Evolutionary conservation across 768 basidiomycete species (phyloP).

Genomic region (Rickenella mellea): DNA sequence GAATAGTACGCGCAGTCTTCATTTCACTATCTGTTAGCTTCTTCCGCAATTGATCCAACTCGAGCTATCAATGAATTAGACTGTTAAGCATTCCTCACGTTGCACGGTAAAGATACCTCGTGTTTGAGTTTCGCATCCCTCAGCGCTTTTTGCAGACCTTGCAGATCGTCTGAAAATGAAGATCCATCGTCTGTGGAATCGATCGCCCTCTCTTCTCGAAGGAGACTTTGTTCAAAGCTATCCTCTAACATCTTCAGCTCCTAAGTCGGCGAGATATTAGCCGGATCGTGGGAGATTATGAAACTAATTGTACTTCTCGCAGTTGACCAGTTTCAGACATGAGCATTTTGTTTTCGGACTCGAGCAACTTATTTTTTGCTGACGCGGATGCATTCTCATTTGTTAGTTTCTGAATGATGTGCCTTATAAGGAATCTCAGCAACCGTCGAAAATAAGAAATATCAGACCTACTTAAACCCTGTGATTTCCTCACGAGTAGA

Average conservation of each 20-base stretch:
- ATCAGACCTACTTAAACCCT: conserved; percentile 61
- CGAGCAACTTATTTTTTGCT: conserved; percentile 62
- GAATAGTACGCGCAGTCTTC: conserved; percentile 59
- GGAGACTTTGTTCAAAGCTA: conserved; percentile 54
- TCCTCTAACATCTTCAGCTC: conserved; percentile 73
- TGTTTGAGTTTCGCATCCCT: conserved; percentile 41
- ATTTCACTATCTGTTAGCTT: conserved; percentile 61
- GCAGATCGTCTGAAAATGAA: conserved; percentile 21
- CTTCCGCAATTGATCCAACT: conserved; percentile 64
- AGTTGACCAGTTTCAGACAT: conserved; percentile 60
- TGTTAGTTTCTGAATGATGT: conserved; percentile 83
- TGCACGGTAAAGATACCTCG: conserved; percentile 32
- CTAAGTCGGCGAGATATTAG: conserved; percentile 24
- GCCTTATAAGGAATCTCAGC: conserved; percentile 30
- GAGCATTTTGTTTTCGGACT: conserved; percentile 68
- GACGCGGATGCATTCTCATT: conserved; percentile 59
- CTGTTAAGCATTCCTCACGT: not conserved
- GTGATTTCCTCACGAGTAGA: conserved; percentile 56
- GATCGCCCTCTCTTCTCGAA: conserved; percentile 36
- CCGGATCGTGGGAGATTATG: not conserved
- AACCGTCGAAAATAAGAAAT: not conserved
- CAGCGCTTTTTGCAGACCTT: conserved; percentile 29
- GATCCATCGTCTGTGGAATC: conserved; percentile 14
- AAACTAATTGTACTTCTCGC: conserved; percentile 41
- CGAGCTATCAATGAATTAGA: conserved; percentile 29